Evolutionary conservation across 257 asterid species (phyloP), one percentile per base, ranked within the genome.

Genomic region (Salvia hispanica): DNA sequence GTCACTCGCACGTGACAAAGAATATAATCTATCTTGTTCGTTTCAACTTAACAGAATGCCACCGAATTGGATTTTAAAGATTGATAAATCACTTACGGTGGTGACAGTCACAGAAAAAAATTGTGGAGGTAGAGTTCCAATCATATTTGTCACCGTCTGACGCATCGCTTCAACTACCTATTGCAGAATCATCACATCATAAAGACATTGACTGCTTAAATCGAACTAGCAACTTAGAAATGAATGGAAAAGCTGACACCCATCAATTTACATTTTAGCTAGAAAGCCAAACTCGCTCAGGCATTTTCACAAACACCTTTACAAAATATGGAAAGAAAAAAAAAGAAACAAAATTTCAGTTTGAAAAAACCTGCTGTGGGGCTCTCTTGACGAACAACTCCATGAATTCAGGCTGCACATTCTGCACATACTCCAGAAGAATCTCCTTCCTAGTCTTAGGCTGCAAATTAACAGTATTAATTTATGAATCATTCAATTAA

Each of bases 111-210:
- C 86, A 5, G 96, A 87, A 64, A 94, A 94, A 78, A 91, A 94
- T 60, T 94, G 99, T 0, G 96, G 95, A 11, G 99, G 99, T 33
- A 94, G 82, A 61, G 97, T 94, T 66, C 99, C 99, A 46, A 94
- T 86, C 99, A 94, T 94, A 78, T 88, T 94, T 47, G 96, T 87
- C 70, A 94, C 96, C 0, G 99, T 94, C 71, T 91, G 96, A 59
- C 99, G 97, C 99, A 94, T 91, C 0, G 99, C 99, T 64, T 94
- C 99, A 64, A 94, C 96, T 77, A 91, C 95, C 99, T 94, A 78
- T 50, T 73, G 52, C 16, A 63, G 56, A 68, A 74, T 12, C 48
- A 64, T 54, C 67, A 60, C 16, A 65, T 39, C 50, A 42, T n/a
- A 67, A 62, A 72, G 14, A 1, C 58, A 36, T 34, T 65, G 42